Base-by-base conservation (phyloP, 331 rosid genomes). In the Ulmus americana region DNA sequence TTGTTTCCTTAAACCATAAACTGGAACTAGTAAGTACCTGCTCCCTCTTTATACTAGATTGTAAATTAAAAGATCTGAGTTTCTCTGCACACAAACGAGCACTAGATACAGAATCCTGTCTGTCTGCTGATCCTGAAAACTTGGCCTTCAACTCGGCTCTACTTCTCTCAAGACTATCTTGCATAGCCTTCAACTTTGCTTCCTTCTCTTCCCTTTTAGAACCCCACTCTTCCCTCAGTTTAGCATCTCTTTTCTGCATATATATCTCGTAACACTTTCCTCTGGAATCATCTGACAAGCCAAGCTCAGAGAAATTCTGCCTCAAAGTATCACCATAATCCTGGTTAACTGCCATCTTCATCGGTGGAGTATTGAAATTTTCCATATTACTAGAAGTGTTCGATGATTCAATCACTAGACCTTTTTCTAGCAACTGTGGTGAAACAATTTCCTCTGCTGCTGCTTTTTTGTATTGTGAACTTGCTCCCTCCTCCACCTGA, bases 131-230 rank as follows among this genome's bases (percentile, higher is more conserved):
- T 47, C 78, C 92, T 47, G 95, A 84, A 82, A 95, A 87, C 79
- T 83, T 95, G 59, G 84, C 80, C 71, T 71, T 81, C 95, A 95
- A 85, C 79, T 87, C 99, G 64, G 86, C 88, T 70, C 73, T 82
- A 69, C 97, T 84, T 76, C 54, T 72, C 69, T 95, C 97, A 67
- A 95, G 96, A 79, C 83, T 95, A 70, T 87, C 97, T 68, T 90
- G 87, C 95, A 95, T 81, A 59, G 95, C 90, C 86, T 80, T 87
- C 86, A 95, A 78, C 90, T 87, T 87, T 61, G 95, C 99, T 83
- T 90, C 96, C 75, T 87, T 95, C 85, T 84, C 96, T 63, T 79
- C 85, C 77, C 95, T 74, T n/a, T 84, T 90, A 56, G 83, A 76
- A 67, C 79, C 79, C 97, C 97, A 95, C 59, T 90, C 97, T 63